These are phyloP conservation scores for Alternaria gansuensis DNA, from an alignment of 2,329 filamentous ascomycete species.

Conservation along the genomic window DNA sequence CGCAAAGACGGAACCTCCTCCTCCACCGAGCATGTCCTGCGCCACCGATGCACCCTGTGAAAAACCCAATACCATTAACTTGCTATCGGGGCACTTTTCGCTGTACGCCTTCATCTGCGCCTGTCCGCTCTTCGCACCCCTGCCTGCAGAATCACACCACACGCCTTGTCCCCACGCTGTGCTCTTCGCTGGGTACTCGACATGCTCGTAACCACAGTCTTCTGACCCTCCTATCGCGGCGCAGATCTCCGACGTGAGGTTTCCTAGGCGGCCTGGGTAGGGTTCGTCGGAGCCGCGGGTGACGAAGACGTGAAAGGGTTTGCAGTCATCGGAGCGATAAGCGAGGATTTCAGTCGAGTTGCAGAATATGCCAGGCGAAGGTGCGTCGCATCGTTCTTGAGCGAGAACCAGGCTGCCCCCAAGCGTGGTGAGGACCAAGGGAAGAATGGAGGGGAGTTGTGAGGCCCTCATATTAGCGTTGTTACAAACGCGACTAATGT, in stretches of 20 bases:
- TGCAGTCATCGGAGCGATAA: constrained; percentile 35
- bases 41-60: constrained; percentile 40
- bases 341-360: constrained; percentile 38
- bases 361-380: constrained; percentile 32
- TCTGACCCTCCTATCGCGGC: constrained; percentile 24
- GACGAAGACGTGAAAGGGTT: constrained; percentile 40
- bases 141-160: constrained; percentile 41
- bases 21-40: constrained; percentile 43
- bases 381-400: constrained; percentile 38
- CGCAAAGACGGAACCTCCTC: constrained; percentile 37
- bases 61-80: constrained; percentile 40
- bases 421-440: constrained; percentile 21
- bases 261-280: constrained; percentile 40
- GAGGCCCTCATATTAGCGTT: constrained; percentile 26
- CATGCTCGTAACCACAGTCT: constrained; percentile 39
- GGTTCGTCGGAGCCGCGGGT: constrained; percentile 43
- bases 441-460: constrained; percentile 13
- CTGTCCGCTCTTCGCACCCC: constrained; percentile 36
- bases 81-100: constrained; percentile 40
- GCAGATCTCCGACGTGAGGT: constrained; percentile 37
- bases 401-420: constrained; percentile 25
- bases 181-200: constrained; percentile 42
- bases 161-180: constrained; percentile 34
- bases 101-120: constrained; percentile 37
- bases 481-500: constrained; percentile 16